phyloP scores from a whole-genome alignment of 257 asterid species.

The Plantago major region DNA sequence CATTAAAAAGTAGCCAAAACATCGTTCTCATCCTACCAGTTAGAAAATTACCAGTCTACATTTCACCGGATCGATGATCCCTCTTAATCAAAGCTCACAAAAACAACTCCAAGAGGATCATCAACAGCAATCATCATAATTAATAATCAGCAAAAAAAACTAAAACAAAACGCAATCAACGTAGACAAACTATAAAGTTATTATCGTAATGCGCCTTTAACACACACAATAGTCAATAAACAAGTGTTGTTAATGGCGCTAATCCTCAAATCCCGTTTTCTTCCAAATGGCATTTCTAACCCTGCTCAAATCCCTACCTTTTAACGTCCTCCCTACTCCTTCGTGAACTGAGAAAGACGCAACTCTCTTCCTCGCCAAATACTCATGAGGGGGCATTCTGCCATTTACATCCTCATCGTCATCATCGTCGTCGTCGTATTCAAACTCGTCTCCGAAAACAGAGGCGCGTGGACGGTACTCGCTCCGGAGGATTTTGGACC shows the following conservation, averaged over 20 bases:
- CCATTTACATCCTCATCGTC: slow-evolving; percentile 28
- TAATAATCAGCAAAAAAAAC: neutral
- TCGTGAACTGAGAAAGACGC: slow-evolving; percentile 15
- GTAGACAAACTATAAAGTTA: neutral
- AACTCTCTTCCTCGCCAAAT: slow-evolving; percentile 63
- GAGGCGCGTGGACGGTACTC: slow-evolving; percentile 37
- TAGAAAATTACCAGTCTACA: slow-evolving; percentile 17
- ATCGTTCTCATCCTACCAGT: neutral
- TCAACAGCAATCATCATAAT: neutral
- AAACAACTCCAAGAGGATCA: slow-evolving; percentile 21
- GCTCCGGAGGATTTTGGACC: slow-evolving; percentile 61
- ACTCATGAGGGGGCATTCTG: slow-evolving; percentile 81
- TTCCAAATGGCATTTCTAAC: slow-evolving; percentile 93
- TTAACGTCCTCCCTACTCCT: slow-evolving; percentile 47
- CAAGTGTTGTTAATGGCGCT: neutral
- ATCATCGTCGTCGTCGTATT: slow-evolving; percentile 20
- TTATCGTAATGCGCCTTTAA: neutral
- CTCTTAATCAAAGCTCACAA: slow-evolving; percentile 28
- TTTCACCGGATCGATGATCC: slow-evolving; percentile 5
- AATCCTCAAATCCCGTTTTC: slow-evolving; percentile 75
- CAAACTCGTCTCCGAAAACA: slow-evolving; percentile 4
- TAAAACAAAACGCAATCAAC: neutral
- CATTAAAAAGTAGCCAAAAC: neutral
- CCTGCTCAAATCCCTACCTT: slow-evolving; percentile 88
- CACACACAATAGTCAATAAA: neutral